phyloP scores from a whole-genome alignment of 2,329 filamentous ascomycete species.

The Conoideocrella luteorostrata region DNA sequence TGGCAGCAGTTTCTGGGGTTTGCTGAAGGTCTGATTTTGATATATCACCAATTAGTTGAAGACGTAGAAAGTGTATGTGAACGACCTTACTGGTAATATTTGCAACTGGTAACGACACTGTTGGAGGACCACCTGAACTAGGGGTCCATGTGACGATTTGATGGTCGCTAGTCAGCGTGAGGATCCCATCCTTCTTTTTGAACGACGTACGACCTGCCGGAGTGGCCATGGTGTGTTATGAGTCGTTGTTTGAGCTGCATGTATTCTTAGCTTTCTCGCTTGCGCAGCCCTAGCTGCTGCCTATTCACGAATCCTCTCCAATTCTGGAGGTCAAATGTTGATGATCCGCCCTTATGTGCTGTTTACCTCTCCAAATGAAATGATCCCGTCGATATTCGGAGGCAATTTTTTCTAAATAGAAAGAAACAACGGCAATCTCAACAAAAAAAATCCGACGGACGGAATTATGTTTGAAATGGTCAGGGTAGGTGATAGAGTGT shows the following conservation, averaged over 20 bases:
- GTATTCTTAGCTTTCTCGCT: not conserved
- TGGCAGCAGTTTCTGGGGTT: constrained; percentile 78
- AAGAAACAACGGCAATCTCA: no score
- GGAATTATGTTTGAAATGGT: no score
- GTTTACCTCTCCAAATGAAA: no score
- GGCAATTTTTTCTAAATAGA: no score
- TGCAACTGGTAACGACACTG: constrained; percentile 62
- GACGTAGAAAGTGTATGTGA: constrained; percentile 5
- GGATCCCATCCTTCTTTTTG: constrained; percentile 91
- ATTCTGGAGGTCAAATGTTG: no score
- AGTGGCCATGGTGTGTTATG: constrained; percentile 40
- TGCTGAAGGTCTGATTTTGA: constrained; percentile 72
- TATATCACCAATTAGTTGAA: not conserved
- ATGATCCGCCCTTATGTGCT: no score
- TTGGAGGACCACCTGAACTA: constrained; percentile 54
- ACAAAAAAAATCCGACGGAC: no score
- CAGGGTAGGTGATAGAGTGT: no score
- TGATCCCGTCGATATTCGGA: no score
- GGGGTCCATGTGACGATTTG: constrained; percentile 78
- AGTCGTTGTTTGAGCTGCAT: not conserved
- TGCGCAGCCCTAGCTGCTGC: constrained; percentile 2
- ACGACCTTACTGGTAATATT: constrained; percentile 68
- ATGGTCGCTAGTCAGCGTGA: constrained; percentile 68
- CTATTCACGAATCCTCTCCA: no score
- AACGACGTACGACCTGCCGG: constrained; percentile 67